phyloP scores from a whole-genome alignment of 2,329 filamentous ascomycete genomes.

The Dactylella cylindrospora region DNA sequence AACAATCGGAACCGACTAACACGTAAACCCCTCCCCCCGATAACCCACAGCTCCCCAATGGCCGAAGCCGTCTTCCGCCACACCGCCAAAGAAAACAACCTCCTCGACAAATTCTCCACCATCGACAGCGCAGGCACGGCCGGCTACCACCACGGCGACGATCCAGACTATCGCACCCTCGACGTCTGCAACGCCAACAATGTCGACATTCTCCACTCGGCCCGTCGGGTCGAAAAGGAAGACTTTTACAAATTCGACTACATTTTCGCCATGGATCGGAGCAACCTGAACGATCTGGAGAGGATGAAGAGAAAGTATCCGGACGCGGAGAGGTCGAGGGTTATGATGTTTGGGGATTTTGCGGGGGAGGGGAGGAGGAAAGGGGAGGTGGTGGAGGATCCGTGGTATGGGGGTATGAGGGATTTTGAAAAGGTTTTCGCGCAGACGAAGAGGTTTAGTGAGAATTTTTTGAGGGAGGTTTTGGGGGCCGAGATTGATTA shows the following conservation, averaged over 20 bases:
- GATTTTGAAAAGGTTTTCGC: slow-evolving; percentile 86
- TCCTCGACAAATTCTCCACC: slow-evolving; percentile 62
- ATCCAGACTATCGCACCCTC: slow-evolving; percentile 76
- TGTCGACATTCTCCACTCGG: slow-evolving; percentile 75
- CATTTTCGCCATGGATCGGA: slow-evolving; percentile 88
- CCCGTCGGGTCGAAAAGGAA: slow-evolving; percentile 56
- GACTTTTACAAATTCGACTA: slow-evolving; percentile 90
- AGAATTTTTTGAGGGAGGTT: slow-evolving; percentile 69
- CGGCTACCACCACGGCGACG: slow-evolving; percentile 72
- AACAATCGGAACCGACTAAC: too few relatives aligned
- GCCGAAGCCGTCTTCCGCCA: slow-evolving; percentile 88
- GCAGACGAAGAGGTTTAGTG: slow-evolving; percentile 75
- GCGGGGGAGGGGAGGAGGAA: slow-evolving; percentile 58
- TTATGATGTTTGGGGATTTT: slow-evolving; percentile 85
- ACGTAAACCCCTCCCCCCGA: slow-evolving; percentile 51
- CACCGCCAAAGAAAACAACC: slow-evolving; percentile 64
- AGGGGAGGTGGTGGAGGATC: slow-evolving; percentile 76
- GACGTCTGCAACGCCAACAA: slow-evolving; percentile 60
- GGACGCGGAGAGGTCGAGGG: slow-evolving; percentile 58
- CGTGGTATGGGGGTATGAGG: slow-evolving; percentile 83
- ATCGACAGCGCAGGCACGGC: slow-evolving; percentile 89
- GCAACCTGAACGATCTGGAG: slow-evolving; percentile 72
- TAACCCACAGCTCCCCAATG: slow-evolving; percentile 69
- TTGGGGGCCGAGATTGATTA: slow-evolving; percentile 53
- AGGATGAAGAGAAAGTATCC: slow-evolving; percentile 61